phyloP scores from a whole-genome alignment of 1,284 basidiomycete species.

The Lignosus rhinocerotis region DNA sequence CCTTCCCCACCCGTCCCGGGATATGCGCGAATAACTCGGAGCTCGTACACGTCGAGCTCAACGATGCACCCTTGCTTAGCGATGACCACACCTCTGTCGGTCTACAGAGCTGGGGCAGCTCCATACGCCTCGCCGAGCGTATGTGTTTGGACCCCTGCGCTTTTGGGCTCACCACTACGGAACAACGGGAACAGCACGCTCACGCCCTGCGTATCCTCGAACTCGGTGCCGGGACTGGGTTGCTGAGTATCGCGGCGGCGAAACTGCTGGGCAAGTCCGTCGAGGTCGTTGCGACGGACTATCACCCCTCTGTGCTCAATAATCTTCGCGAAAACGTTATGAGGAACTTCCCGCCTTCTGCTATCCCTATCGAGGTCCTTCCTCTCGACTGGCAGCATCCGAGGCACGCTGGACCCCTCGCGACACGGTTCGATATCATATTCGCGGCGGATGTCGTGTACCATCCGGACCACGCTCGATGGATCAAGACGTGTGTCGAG shows the following conservation, averaged over 20 bases:
- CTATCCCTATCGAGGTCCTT: constrained; percentile 40
- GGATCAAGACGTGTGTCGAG: constrained; percentile 64
- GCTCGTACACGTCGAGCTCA: constrained; percentile 58
- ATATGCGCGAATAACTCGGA: neutral
- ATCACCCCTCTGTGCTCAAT: constrained; percentile 71
- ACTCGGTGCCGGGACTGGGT: constrained; percentile 85
- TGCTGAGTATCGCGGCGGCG: constrained; percentile 73
- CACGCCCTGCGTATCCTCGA: constrained; percentile 62
- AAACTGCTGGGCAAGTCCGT: constrained; percentile 47
- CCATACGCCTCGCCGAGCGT: constrained; percentile 74
- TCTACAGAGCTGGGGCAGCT: constrained; percentile 86
- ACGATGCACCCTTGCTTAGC: constrained; percentile 72
- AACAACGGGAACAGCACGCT: neutral
- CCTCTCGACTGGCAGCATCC: constrained; percentile 69
- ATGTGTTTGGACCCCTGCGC: constrained; percentile 57
- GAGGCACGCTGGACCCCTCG: constrained; percentile 14
- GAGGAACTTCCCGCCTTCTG: constrained; percentile 49
- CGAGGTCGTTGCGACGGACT: constrained; percentile 75
- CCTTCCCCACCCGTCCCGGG: constrained; percentile 39
- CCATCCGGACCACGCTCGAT: constrained; percentile 62
- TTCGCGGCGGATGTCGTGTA: constrained; percentile 77
- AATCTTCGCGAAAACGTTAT: constrained; percentile 70
- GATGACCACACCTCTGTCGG: constrained; percentile 83
- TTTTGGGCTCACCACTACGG: constrained; percentile 41
- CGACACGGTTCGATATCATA: constrained; percentile 47